Percentiles rank a stretch among this genome's conserved stretches.
Evolutionary conservation across 2,329 filamentous ascomycete genomes (phyloP).

Genomic region (Fusarium ramigenum): DNA sequence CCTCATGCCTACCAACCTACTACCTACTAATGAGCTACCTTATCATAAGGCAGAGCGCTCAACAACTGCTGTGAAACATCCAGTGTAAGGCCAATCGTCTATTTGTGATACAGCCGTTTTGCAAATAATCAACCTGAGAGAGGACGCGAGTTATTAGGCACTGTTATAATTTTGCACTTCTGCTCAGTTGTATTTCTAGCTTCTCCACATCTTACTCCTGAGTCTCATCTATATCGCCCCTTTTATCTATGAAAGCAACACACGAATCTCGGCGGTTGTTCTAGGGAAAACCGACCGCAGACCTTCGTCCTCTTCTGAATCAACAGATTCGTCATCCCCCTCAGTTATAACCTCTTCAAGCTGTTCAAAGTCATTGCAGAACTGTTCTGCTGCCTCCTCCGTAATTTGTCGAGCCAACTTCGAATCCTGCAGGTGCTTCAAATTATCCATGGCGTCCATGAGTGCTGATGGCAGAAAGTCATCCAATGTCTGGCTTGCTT

Average conservation of each 20-base stretch:
- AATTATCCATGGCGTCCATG: constrained; percentile 87
- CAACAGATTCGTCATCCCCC: constrained; percentile 51
- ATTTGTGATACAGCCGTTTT: neutral
- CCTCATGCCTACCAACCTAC: constrained; percentile 1
- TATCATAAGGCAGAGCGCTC: neutral
- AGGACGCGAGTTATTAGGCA: neutral
- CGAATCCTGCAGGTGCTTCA: constrained; percentile 78
- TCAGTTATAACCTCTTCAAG: constrained; percentile 61
- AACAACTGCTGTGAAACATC: neutral
- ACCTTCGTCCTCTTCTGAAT: constrained; percentile 39
- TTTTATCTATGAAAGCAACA: constrained; percentile 60
- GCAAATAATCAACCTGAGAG: neutral
- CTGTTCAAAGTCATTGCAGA: constrained; percentile 84
- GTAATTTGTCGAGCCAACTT: constrained; percentile 78
- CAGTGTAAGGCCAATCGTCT: neutral
- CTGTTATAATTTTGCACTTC: neutral
- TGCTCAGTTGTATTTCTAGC: neutral
- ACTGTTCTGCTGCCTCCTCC: constrained; percentile 82
- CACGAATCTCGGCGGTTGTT: constrained; percentile 68
- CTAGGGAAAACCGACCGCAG: constrained; percentile 61
- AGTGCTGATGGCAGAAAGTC: constrained; percentile 92
- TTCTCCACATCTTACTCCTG: neutral
- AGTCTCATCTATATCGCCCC: too few species aligned
- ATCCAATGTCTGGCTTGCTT: constrained; percentile 81
- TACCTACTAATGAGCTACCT: neutral